Evolutionary conservation across 805 yeast species (phyloP).

Genomic region (Zygotorulaspora sp.): DNA sequence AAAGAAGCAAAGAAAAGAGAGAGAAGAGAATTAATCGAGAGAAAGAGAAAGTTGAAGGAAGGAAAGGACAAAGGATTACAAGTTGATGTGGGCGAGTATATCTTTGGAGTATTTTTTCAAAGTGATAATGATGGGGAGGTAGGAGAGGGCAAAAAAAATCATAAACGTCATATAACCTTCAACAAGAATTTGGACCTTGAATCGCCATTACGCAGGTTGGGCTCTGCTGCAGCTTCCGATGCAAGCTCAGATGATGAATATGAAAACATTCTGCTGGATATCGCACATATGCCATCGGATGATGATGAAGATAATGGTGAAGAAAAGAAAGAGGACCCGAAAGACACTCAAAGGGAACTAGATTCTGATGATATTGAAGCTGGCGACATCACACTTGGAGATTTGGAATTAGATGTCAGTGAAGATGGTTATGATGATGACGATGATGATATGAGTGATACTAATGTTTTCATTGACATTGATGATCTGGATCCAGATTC

Average conservation of each 20-base stretch:
- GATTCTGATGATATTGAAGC: constrained; percentile 8
- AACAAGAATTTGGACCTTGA: constrained; percentile 18
- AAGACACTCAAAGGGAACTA: constrained; percentile 36
- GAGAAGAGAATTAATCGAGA: constrained; percentile 28
- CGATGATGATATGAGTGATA: constrained; percentile 38
- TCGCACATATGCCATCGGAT: constrained; percentile 35
- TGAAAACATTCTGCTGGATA: constrained; percentile 34
- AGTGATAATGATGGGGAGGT: constrained; percentile 28
- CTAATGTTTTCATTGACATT: constrained; percentile 38
- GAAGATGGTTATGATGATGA: constrained; percentile 25
- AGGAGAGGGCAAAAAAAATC: constrained; percentile 1
- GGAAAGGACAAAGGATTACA: constrained; percentile 35
- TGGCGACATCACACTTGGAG: constrained; percentile 11
- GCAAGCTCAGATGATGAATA: constrained; percentile 35
- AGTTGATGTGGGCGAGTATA: constrained; percentile 37
- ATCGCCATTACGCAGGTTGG: constrained; percentile 25
- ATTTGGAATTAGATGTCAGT: constrained; percentile 18
- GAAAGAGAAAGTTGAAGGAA: constrained; percentile 25
- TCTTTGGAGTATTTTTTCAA: constrained; percentile 33
- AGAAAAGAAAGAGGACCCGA: constrained; percentile 33
- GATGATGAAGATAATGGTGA: constrained; percentile 35
- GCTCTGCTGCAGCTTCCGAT: constrained; percentile 18
- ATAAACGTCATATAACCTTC: constrained; percentile 3
- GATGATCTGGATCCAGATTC: constrained; percentile 38
- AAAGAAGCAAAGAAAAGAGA: constrained; percentile 31